Evolutionary conservation across 73 alveolate species (phyloP).

Genomic region (Tetrahymena elliotti): DNA sequence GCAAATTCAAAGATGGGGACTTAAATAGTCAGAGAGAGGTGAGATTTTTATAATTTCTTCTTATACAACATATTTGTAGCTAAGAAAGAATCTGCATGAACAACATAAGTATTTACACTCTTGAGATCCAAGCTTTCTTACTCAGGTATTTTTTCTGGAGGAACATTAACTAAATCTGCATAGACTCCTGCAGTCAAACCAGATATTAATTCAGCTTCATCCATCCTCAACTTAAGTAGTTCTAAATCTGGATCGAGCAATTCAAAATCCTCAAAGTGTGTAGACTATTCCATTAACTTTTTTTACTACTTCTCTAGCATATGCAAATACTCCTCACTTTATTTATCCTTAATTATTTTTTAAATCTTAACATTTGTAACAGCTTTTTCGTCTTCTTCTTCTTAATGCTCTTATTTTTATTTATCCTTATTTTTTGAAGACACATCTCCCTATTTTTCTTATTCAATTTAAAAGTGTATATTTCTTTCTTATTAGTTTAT

Average conservation of each 20-base stretch:
- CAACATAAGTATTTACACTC: neutral
- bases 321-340: neutral
- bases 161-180: neutral
- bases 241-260: neutral
- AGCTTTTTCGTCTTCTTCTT: neutral
- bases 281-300: neutral
- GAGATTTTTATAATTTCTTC: neutral
- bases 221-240: neutral
- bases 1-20: neutral
- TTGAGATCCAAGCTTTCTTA: neutral
- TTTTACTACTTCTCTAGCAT: neutral
- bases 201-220: neutral
- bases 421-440: neutral
- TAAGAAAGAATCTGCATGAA: neutral
- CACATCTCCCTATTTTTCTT: neutral
- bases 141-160: neutral
- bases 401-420: neutral
- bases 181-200: neutral
- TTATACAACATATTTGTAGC: neutral
- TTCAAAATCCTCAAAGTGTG: neutral
- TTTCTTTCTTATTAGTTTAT: neutral
- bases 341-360: neutral
- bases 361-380: neutral
- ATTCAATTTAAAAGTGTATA: neutral
- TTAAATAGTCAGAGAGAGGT: neutral